Evolutionary conservation across 2,329 filamentous ascomycete species (phyloP).

Genomic region (Talaromyces funiculosus): DNA sequence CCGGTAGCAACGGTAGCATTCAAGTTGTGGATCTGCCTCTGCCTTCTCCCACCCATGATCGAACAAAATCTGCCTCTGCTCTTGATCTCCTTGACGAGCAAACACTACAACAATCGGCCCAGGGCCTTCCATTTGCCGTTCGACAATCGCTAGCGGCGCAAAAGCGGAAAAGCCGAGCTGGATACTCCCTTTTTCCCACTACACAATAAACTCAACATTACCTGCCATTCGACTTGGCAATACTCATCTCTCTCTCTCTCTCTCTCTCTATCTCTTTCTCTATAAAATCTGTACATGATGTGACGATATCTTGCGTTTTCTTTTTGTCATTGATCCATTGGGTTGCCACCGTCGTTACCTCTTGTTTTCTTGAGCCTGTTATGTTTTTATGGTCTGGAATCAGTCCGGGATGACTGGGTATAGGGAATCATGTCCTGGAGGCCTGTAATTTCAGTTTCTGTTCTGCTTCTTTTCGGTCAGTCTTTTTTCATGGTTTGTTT

Average conservation of each 20-base stretch:
- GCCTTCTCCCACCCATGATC: slow-evolving; percentile 26
- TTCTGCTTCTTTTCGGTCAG: neutral
- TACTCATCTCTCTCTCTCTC: neutral
- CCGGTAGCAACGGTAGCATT: slow-evolving; percentile 23
- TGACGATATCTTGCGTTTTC: slow-evolving; percentile 14
- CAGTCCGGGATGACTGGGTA: neutral
- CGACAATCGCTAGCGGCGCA: slow-evolving; percentile 21
- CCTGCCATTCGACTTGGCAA: neutral
- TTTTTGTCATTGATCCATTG: slow-evolving; percentile 6
- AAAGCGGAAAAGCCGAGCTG: slow-evolving; percentile 34
- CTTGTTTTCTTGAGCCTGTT: neutral
- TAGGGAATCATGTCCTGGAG: neutral
- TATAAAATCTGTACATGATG: slow-evolving; percentile 11
- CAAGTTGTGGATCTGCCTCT: slow-evolving; percentile 23
- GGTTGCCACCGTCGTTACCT: slow-evolving; percentile 5
- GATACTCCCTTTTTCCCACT: slow-evolving; percentile 41
- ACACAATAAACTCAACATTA: slow-evolving; percentile 6
- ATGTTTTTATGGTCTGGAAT: neutral
- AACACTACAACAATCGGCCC: slow-evolving; percentile 2
- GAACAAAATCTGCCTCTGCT: slow-evolving; percentile 33
- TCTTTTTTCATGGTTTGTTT: neutral
- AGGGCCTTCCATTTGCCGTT: slow-evolving; percentile 17
- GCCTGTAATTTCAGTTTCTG: neutral
- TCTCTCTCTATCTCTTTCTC: too few relatives aligned
- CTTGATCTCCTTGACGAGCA: slow-evolving; percentile 21